phyloP scores from a whole-genome alignment of 164 flowering plant genomes.

The Protea cynaroides region DNA sequence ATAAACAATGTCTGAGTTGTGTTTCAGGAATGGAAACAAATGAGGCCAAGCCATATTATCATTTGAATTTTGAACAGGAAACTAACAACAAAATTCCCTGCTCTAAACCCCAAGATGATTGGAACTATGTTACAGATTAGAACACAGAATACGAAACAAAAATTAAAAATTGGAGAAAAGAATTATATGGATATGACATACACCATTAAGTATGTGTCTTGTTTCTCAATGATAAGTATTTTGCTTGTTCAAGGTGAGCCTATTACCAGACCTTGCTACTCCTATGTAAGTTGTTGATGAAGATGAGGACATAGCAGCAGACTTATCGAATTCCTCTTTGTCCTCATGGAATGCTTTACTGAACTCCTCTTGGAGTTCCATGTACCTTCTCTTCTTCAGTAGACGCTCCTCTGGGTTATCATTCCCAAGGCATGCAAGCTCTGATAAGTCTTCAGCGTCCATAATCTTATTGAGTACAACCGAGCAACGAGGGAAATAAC shows the following conservation, averaged over 20 bases:
- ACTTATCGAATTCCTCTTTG: constrained; percentile 43
- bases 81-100: too few species aligned
- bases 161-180: neutral
- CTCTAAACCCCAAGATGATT: too few species aligned
- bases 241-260: neutral
- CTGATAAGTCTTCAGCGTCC: constrained; percentile 59
- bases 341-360: constrained; percentile 60
- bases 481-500: constrained; percentile 83
- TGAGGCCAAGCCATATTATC: too few species aligned
- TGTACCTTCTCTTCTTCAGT: constrained; percentile 44
- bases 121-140: too few species aligned
- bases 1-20: neutral
- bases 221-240: neutral
- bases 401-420: constrained; percentile 45
- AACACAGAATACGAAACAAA: neutral
- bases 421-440: constrained; percentile 40
- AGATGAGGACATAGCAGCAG: constrained; percentile 34
- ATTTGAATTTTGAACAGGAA: too few species aligned
- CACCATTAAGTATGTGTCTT: neutral
- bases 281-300: constrained; percentile 24
- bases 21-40: too few species aligned
- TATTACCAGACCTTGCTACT: neutral
- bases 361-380: constrained; percentile 60
- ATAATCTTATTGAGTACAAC: constrained; percentile 64
- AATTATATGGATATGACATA: neutral